phyloP scores from a whole-genome alignment of 306 rosid genomes.

The Glycine latifolia region DNA sequence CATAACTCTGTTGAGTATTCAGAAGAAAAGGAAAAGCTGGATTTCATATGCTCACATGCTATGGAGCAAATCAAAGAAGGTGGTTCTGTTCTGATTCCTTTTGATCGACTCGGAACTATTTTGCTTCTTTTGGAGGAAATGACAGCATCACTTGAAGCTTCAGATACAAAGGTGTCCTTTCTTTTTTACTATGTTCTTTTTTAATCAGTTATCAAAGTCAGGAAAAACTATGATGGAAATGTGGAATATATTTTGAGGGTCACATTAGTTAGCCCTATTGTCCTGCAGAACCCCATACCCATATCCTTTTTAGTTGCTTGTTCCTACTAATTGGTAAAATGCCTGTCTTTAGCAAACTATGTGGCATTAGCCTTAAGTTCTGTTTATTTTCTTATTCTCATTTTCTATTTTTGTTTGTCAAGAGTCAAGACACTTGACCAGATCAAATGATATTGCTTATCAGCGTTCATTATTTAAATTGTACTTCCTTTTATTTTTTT shows the following conservation, averaged over 20 bases:
- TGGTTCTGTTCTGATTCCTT: too few species aligned
- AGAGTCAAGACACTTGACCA: not conserved
- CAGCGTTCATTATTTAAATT: not conserved
- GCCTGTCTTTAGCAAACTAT: constrained; percentile 4
- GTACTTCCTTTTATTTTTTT: not conserved
- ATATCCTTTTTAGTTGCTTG: constrained; percentile 31
- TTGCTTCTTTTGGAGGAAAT: too few species aligned
- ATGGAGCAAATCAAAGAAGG: too few species aligned
- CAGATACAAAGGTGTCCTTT: too few species aligned
- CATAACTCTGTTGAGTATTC: constrained; percentile 53
- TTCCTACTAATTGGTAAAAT: not conserved
- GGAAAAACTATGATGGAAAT: not conserved
- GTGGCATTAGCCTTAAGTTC: not conserved
- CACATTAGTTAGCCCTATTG: constrained; percentile 16
- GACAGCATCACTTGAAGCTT: too few species aligned
- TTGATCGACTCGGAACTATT: too few species aligned
- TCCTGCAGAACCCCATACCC: not conserved
- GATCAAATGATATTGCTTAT: not conserved
- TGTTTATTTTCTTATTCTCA: not conserved
- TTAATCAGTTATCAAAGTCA: too few species aligned
- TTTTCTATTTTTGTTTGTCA: constrained; percentile 9
- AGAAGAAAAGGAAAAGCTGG: constrained; percentile 74
- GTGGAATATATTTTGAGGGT: not conserved
- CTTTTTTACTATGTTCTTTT: too few species aligned
- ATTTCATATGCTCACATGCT: constrained; percentile 57